Percentiles rank a stretch among this genome's conserved stretches.
These are phyloP conservation scores for Talaromyces amestolkiae DNA, from an alignment of 2,329 filamentous ascomycete genomes.

Conservation along the genomic window DNA sequence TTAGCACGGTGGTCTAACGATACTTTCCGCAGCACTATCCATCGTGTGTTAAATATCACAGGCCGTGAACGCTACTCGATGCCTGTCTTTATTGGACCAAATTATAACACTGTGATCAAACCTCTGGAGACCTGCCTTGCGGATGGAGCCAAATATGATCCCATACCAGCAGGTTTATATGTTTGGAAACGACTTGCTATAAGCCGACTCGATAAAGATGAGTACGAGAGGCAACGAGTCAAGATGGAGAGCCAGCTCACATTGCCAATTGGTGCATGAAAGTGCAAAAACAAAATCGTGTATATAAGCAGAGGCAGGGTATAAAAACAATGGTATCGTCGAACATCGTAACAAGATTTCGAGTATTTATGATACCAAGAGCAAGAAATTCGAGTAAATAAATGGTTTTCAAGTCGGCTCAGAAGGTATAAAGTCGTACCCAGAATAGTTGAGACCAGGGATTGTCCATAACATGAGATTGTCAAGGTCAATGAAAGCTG, in stretches of 20 bases:
- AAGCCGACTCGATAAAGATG: conserved; percentile 14
- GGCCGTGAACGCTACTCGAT: conserved; percentile 14
- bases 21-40: conserved; percentile 20
- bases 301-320: neutral
- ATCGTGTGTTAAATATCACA: conserved; percentile 17
- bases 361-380: neutral
- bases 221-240: conserved; percentile 9
- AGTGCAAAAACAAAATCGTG: neutral
- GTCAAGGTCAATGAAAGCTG: conserved; percentile 1
- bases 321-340: neutral
- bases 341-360: neutral
- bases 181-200: conserved; percentile 18
- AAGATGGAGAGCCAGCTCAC: conserved; percentile 14
- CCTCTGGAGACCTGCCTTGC: conserved; percentile 14
- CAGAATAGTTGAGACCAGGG: neutral
- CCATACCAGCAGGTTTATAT: conserved; percentile 15
- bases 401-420: neutral
- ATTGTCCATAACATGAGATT: conserved; percentile 8
- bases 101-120: conserved; percentile 14
- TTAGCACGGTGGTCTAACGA: conserved; percentile 31
- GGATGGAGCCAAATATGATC: conserved; percentile 15
- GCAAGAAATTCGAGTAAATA: neutral
- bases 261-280: neutral
- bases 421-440: conserved; percentile 2
- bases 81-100: conserved; percentile 15